Conservation (phyloP, 345 rosid species). For the Lepidium didymum region DNA sequence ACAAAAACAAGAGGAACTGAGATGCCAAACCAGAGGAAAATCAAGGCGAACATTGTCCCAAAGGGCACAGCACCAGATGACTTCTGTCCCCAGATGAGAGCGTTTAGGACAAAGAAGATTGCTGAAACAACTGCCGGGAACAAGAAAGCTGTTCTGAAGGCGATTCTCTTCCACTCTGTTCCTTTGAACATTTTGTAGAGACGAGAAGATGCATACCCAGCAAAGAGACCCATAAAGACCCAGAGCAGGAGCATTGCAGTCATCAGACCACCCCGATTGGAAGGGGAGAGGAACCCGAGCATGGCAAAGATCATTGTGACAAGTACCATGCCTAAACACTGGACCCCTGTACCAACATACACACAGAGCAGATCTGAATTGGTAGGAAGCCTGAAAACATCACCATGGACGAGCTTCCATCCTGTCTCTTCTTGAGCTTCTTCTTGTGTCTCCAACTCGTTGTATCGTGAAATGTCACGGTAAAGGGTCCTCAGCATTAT, state of each 20-base stretch:
- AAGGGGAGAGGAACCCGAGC: slow-evolving; percentile 82
- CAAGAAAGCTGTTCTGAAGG: slow-evolving; percentile 61
- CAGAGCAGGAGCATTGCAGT: slow-evolving; percentile 80
- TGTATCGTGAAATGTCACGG: slow-evolving; percentile 79
- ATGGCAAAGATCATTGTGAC: slow-evolving; percentile 75
- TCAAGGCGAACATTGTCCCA: slow-evolving; percentile 77
- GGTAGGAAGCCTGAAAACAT: slow-evolving; percentile 68
- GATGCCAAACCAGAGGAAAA: slow-evolving; percentile 76
- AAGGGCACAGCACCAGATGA: slow-evolving; percentile 87
- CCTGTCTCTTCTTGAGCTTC: slow-evolving; percentile 94
- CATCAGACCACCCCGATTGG: slow-evolving; percentile 87
- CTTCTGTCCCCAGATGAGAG: slow-evolving; percentile 84
- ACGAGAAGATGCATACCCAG: slow-evolving; percentile 62
- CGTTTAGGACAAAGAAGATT: slow-evolving; percentile 65
- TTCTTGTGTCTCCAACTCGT: slow-evolving; percentile 80
- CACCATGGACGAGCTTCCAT: slow-evolving; percentile 86
- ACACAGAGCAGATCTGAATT: slow-evolving; percentile 67
- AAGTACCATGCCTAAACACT: slow-evolving; percentile 66
- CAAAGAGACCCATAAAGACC: slow-evolving; percentile 86
- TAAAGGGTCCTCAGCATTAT: slow-evolving; percentile 82
- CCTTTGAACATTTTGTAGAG: slow-evolving; percentile 78
- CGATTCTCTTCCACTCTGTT: slow-evolving; percentile 68
- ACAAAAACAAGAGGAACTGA: slow-evolving; percentile 76
- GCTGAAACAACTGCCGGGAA: slow-evolving; percentile 66
- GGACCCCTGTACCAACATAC: slow-evolving; percentile 77